Percentiles rank a stretch among this genome's conserved stretches.
Evolutionary conservation across 768 basidiomycete species (phyloP).

Genomic region (Antrodiella citrinella): DNA sequence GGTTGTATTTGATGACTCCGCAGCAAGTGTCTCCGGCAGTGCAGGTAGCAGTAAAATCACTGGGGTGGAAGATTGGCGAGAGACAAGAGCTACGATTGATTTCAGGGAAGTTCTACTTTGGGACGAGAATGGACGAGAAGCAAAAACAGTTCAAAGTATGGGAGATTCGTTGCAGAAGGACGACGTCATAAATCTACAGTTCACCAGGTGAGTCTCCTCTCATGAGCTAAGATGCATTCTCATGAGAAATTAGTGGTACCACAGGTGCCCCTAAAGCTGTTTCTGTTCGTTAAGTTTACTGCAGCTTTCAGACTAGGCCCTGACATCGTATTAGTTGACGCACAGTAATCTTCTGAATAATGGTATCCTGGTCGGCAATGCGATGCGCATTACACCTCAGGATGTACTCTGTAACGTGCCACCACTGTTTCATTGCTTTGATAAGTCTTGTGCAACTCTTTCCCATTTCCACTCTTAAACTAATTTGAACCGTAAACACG

Average conservation of each 20-base stretch:
- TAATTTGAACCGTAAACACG: constrained; percentile 33
- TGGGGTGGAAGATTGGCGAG: constrained; percentile 3
- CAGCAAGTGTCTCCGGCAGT: constrained; percentile 6
- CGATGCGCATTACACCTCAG: constrained; percentile 57
- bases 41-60: neutral
- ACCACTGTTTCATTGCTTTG: constrained; percentile 84
- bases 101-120: constrained; percentile 70
- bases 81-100: constrained; percentile 48
- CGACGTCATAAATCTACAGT: constrained; percentile 78
- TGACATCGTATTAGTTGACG: no score
- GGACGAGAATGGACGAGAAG: constrained; percentile 44
- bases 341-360: constrained; percentile 79
- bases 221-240: neutral
- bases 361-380: constrained; percentile 56
- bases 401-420: constrained; percentile 79
- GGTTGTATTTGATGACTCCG: constrained; percentile 49
- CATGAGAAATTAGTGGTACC: constrained; percentile 48
- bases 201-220: constrained; percentile 54
- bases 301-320: no score
- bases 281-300: constrained; percentile 46
- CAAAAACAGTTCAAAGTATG: constrained; percentile 34
- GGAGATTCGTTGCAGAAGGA: constrained; percentile 38
- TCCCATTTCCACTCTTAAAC: neutral
- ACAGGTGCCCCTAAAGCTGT: constrained; percentile 80
- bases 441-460: constrained; percentile 40